Evolutionary conservation across 257 asterid species (phyloP).

Genomic region (Solanum boliviense): DNA sequence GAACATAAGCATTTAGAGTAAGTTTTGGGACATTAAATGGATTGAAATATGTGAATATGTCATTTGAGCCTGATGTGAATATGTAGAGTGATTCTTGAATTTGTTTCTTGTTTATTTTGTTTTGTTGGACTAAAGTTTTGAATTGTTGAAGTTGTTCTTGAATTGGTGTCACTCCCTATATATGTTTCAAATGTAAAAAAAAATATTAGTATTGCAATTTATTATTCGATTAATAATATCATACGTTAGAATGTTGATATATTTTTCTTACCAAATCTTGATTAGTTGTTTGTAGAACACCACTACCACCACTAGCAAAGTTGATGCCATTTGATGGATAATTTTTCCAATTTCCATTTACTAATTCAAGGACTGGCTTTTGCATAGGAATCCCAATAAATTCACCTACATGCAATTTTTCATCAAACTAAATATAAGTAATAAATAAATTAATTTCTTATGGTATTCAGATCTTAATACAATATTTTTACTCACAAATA

Average conservation of each 20-base stretch:
- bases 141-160: constrained; percentile 51
- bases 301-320: constrained; percentile 86
- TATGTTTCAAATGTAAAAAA: neutral
- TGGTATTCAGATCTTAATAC: no score
- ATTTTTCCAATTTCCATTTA: constrained; percentile 18
- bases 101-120: constrained; percentile 6
- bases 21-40: no score
- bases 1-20: constrained; percentile 13
- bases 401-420: constrained; percentile 31
- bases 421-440: neutral
- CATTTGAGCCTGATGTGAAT: constrained; percentile 54
- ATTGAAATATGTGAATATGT: no score
- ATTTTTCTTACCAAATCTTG: constrained; percentile 29
- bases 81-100: constrained; percentile 34
- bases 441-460: no score
- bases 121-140: constrained; percentile 19
- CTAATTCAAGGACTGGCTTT: constrained; percentile 43
- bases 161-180: constrained; percentile 51
- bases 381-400: constrained; percentile 48
- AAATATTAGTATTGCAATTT: no score
- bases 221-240: no score
- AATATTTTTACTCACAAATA: constrained; percentile 26
- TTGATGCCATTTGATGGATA: constrained; percentile 60
- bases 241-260: neutral
- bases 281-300: constrained; percentile 49